Evolutionary conservation across 2,329 filamentous ascomycete genomes (phyloP).

Genomic region (Trichoderma hamatum): DNA sequence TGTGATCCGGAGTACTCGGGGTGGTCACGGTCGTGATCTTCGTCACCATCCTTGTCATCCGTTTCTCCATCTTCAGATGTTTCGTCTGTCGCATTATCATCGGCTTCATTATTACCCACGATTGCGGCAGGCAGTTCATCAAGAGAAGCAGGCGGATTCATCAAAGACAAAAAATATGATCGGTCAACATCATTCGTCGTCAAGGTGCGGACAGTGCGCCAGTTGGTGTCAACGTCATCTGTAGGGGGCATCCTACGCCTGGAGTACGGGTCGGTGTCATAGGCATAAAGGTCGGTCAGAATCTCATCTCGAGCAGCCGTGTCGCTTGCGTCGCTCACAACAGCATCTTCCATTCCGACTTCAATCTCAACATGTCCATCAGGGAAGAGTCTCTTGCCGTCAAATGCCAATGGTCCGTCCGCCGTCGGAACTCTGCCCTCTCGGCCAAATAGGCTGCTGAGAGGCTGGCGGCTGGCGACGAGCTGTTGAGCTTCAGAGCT

Average conservation of each 20-base stretch:
- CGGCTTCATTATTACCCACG: conserved; percentile 37
- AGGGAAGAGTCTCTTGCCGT: conserved; percentile 66
- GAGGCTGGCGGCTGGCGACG: conserved; percentile 72
- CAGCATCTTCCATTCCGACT: conserved; percentile 58
- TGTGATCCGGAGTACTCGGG: neutral
- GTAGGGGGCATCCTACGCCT: conserved; percentile 37
- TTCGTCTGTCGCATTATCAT: conserved; percentile 33
- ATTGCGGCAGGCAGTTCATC: conserved; percentile 49
- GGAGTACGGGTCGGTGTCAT: conserved; percentile 38
- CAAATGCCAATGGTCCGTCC: conserved; percentile 58
- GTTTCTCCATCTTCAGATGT: conserved; percentile 33
- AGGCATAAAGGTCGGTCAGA: conserved; percentile 56
- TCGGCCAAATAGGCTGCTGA: conserved; percentile 74
- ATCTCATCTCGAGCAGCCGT: conserved; percentile 63
- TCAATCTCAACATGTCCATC: conserved; percentile 68
- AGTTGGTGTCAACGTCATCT: conserved; percentile 41
- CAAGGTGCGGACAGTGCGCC: conserved; percentile 40
- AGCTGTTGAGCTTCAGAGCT: conserved; percentile 77
- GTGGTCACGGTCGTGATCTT: conserved; percentile 31
- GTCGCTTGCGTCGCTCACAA: conserved; percentile 64
- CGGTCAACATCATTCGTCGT: conserved; percentile 40
- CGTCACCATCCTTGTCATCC: conserved; percentile 33
- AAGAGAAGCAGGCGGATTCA: conserved; percentile 50
- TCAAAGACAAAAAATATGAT: conserved; percentile 48
- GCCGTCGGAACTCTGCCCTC: conserved; percentile 68